Evolutionary conservation across 495 filamentous ascomycete species (phyloP).

Genomic region (Penicillium silybi): DNA sequence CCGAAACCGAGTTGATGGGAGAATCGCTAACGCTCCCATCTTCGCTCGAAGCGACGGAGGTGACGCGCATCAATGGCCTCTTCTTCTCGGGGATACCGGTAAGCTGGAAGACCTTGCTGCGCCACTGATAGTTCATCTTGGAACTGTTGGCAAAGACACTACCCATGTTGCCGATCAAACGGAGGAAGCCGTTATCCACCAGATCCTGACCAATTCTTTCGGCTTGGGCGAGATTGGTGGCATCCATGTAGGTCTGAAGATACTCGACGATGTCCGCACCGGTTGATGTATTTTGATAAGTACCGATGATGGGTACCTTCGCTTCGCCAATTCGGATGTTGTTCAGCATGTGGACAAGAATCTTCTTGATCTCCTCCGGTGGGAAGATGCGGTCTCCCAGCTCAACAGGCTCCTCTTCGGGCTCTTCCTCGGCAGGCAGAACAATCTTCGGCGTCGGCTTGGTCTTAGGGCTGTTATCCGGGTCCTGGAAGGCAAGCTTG

Average conservation of each 20-base stretch:
- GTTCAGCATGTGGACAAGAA: constrained; percentile 80
- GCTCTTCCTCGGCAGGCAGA: constrained; percentile 52
- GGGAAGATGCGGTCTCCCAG: constrained; percentile 84
- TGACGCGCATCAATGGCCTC: constrained; percentile 61
- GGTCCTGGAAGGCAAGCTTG: constrained; percentile 92
- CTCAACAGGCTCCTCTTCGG: constrained; percentile 77
- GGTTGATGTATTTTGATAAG: constrained; percentile 85
- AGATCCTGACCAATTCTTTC: constrained; percentile 94
- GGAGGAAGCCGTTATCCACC: constrained; percentile 78
- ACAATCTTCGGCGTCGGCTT: constrained; percentile 57
- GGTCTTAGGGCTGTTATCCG: constrained; percentile 53
- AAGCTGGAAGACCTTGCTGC: constrained; percentile 81
- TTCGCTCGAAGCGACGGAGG: constrained; percentile 57
- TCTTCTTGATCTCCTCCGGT: constrained; percentile 83
- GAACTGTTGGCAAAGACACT: constrained; percentile 96
- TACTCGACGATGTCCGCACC: constrained; percentile 95
- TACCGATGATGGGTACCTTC: constrained; percentile 92
- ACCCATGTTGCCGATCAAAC: constrained; percentile 89
- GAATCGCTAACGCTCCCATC: constrained; percentile 61
- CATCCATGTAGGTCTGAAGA: constrained; percentile 81
- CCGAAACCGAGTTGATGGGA: constrained; percentile 73
- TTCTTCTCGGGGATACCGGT: constrained; percentile 88
- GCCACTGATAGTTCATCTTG: constrained; percentile 96
- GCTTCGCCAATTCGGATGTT: constrained; percentile 82
- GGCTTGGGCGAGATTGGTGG: constrained; percentile 77